Evolutionary conservation across 257 asterid species (phyloP), one percentile per base, ranked within the genome.

Genomic region (Jacaranda mimosifolia): DNA sequence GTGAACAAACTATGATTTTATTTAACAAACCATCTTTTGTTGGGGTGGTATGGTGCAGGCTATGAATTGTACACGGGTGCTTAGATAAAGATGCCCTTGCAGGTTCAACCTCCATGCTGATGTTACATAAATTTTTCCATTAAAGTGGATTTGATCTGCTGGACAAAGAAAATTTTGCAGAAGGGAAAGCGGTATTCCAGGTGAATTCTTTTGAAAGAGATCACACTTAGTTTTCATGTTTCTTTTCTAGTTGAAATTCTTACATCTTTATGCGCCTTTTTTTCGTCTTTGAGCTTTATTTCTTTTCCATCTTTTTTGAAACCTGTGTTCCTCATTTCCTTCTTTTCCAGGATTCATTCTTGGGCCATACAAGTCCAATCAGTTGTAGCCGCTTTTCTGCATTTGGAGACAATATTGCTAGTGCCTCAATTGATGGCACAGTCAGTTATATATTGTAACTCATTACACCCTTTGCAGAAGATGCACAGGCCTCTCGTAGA

Each of bases 341-440:
- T 72, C 48, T 69, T 81, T 75, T 76, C 18, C 43, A 39, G 43
- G 43, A 39, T 39, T 39, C 43, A 39, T 39, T 39, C 43, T 6
- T 39, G 6, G 43, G 43, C 43, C 43, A 39, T 6, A 39, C 43
- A 83, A 91, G 96, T 88, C 97, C 99, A 70, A 95, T 95, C 84
- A 93, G 89, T 77, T 80, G 94, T 63, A 90, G 97, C 86, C 97
- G 97, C 77, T 95, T 95, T 85, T 95, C 99, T 82, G 89, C 97
- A 74, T 87, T 97, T 64, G 99, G 99, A 36, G 93, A 95, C 84
- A 95, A 93, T 79, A 94, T 95, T 77, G 99, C 99, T 35, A 95
- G 98, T 86, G 96, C 99, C 79, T 95, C 99, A 83, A 72, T 83
- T 75, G 99, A 95, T 85, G 99, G 99, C 82, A 91, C 97, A 14